Base-by-base conservation (phyloP, 495 filamentous ascomycete species). In the Penicillium chermesinum region DNA sequence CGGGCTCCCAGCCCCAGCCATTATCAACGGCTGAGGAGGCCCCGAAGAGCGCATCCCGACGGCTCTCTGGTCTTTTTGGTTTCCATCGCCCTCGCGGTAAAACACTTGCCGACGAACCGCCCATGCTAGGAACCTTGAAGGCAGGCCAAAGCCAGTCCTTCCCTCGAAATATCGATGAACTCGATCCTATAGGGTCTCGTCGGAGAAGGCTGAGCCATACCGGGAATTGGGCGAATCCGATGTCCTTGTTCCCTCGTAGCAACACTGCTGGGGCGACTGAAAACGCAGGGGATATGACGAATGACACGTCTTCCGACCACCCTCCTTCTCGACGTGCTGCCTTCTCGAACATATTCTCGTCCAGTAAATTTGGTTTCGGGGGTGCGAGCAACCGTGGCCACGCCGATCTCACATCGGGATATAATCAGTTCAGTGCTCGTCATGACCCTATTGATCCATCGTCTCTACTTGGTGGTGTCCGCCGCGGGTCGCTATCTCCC, bases 101-200 rank as follows among this genome's bases (percentile, higher is more conserved):
- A 63, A 78, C 80, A 2, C 64, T 76, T 40, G 84, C 86, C 8
- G 79, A 87, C 18, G 82, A 85, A 39, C 79, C 82, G 4, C 84
- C 83, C 13, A 72, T 81, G 35, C 62, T 94, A 15, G 89, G 89
- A 12, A 82, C 80, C 30, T 70, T 95, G 22, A 88, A 87, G 60
- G 69, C 82, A 41, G 78, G 79, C 2, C 86, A 95, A 58, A 89
- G 87, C 59, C 88, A 88, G 56, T 94, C 89, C 9, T 86, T 91
- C 52, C 89, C 89, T 48, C 80, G 81, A 61, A 72, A 80, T 68
- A 50, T 82, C 64, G 75, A 85, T 72, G 57, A 84, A 12, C 76
- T 87, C 21, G 86, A 87, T 55, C 80, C 83, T n/a, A 82, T 82
- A 17, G 78, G 74, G n/a, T 73, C 78, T 25, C 77, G 81, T 37